Base-by-base conservation (phyloP, 257 asterid genomes). In the Solanum raphanifolium region DNA sequence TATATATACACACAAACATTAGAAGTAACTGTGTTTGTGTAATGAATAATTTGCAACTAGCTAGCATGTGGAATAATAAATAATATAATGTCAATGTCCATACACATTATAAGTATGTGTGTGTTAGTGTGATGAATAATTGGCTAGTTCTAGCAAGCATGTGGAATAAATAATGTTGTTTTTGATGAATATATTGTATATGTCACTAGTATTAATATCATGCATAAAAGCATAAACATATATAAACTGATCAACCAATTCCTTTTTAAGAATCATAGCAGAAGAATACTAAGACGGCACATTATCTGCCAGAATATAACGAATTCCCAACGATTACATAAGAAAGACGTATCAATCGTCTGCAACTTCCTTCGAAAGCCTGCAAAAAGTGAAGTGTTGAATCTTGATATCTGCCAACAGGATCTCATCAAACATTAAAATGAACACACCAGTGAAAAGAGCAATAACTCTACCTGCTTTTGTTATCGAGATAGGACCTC, bases 401-500 rank as follows among this genome's bases (percentile, higher is more conserved):
- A 55, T 62, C 89, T 71, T 87, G 76, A 82, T 21, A 87, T 84
- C 78, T 60, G 73, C 69, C 86, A 76, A 27, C 78, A 71, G 29
- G 69, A 25, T 68, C 58, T 55, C 48, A 25, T 38, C 21, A 82
- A 27, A 85, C n/a, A 29, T 43, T 65, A 83, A 72, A 72, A 74
- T 71, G 83, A 66, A 38, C 35, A 38, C 11, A 65, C 11, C 71
- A 23, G 71, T 23, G 52, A 4, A 8, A 86, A 13, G 62, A 35
- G 27, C 20, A 73, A 74, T 27, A 36, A 87, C 36, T 81, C 89
- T 82, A 89, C 90, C 91, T 88, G 90, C 55, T 90, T 74, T 88
- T n/a, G 87, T 84, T 34, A 76, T 18, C 74, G 25, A 81, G 27
- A 31, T 81, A 83, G 87, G 35, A 34, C 32, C 81, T 52, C 15